Evolutionary conservation across 2,329 filamentous ascomycete genomes (phyloP).

Genomic region (Torrubiella hemipterigena): DNA sequence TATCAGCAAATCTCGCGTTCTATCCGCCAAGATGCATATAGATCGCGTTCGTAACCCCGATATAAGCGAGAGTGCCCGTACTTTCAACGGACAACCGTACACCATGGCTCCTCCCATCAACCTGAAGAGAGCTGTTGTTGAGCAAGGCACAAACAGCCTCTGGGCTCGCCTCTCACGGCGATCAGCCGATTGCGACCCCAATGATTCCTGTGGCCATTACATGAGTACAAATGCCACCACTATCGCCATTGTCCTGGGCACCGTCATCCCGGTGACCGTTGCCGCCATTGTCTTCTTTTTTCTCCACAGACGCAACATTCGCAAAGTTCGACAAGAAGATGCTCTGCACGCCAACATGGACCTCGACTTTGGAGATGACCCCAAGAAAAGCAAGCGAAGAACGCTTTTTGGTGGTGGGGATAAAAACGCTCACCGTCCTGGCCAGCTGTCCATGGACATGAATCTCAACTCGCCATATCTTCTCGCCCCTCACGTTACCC

Average conservation of each 20-base stretch:
- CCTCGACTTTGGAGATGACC: slow-evolving; percentile 62
- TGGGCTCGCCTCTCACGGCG: slow-evolving; percentile 2
- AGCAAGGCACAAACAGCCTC: slow-evolving; percentile 1
- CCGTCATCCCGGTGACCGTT: slow-evolving; percentile 59
- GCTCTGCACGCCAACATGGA: slow-evolving; percentile 79
- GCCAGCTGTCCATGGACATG: slow-evolving; percentile 60
- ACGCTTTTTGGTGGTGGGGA: slow-evolving; percentile 39
- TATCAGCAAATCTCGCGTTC: too few species aligned
- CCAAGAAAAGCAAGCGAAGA: slow-evolving; percentile 21
- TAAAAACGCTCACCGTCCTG: slow-evolving; percentile 33
- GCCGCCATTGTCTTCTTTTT: slow-evolving; percentile 58
- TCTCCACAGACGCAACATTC: slow-evolving; percentile 68
- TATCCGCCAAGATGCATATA: too few species aligned
- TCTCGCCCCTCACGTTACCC: slow-evolving; percentile 70
- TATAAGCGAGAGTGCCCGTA: too few species aligned
- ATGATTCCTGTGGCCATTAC: slow-evolving; percentile 48
- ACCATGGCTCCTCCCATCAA: too few species aligned
- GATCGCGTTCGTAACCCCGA: too few species aligned
- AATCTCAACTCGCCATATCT: slow-evolving; percentile 77
- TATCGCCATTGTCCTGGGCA: slow-evolving; percentile 55
- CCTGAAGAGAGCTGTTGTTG: neutral
- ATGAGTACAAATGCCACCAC: slow-evolving; percentile 41
- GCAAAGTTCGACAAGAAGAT: slow-evolving; percentile 65
- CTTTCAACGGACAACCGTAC: too few species aligned
- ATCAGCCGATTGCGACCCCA: slow-evolving; percentile 10